Base-by-base conservation (phyloP, 768 basidiomycete species). In the Russula sp. region DNA sequence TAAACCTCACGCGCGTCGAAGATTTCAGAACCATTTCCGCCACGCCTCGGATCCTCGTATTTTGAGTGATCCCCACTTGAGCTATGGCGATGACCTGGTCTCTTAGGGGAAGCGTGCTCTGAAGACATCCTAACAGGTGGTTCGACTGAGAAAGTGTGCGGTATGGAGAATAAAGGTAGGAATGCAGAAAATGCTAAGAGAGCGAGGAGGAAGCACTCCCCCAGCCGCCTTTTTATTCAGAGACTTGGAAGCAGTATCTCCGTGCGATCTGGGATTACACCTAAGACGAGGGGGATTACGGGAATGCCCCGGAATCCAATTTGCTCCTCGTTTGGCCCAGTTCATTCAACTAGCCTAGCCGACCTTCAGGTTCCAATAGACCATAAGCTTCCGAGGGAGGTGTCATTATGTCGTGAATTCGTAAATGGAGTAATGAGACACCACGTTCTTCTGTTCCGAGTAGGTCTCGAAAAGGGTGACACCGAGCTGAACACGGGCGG, bases 51-150 rank as follows among this genome's bases (percentile, higher is more conserved):
- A 2, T 43, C 51, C 5, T 56, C 56, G 9, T 16, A 18, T 36
- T 60, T 65, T 18, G 3, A 32, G 5, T 42, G 4, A 29, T 56
- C 59, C 3, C 7, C 16, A 10, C 54, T 60, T 13, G 64, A 45
- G 47, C 18, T 64, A 25, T 51, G 46, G 32, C 48, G 62, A 8
- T 41, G 50, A 32, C n/a, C 34, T 16, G 45, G 5, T 5, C 14
- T 11, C n/a, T 20, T 56, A 18, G 13, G 5, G 38, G 20, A 8
- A 25, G 22, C 29, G 11, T 16, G 42, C 5, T n/a, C 20, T 20
- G 62, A 48, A 32, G 62, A 48, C 62, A 63, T 63, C 25, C 25
- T 29, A 29, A 29, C 25, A n/a, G n/a, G 11, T 32, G 39, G 36
- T n/a, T 41, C 22, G 34, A 13, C 14, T 8, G 39, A 14, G 32